phyloP scores from a whole-genome alignment of 2,329 filamentous ascomycete species.

The Claviceps spartinae region DNA sequence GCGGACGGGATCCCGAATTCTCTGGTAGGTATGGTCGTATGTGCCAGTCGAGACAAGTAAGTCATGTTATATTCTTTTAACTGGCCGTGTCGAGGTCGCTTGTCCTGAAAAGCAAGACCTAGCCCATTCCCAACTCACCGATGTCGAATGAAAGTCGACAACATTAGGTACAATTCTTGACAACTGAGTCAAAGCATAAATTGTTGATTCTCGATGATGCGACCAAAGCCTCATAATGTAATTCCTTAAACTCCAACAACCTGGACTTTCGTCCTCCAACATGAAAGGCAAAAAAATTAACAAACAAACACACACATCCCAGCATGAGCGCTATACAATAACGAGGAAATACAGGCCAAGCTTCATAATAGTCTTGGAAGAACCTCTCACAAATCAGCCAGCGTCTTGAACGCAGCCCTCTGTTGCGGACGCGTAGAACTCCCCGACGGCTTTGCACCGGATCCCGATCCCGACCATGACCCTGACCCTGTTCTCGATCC shows the following conservation, averaged over 20 bases:
- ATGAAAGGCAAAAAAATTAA: not conserved
- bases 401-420: slow-evolving; percentile 32
- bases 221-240: not conserved
- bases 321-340: not conserved
- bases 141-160: too few relatives aligned
- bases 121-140: too few relatives aligned
- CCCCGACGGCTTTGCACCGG: slow-evolving; percentile 8
- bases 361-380: too few relatives aligned
- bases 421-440: slow-evolving; percentile 14
- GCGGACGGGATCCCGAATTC: too few relatives aligned
- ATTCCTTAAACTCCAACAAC: not conserved
- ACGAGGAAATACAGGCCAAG: not conserved
- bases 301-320: not conserved
- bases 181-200: not conserved
- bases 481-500: slow-evolving; percentile 5
- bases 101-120: too few relatives aligned
- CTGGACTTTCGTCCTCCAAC: not conserved
- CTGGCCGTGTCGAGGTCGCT: too few relatives aligned
- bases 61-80: too few relatives aligned
- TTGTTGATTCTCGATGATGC: not conserved
- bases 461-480: slow-evolving; percentile 1
- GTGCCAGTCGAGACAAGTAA: accelerated
- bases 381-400: slow-evolving; percentile 33
- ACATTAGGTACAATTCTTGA: too few relatives aligned
- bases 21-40: too few relatives aligned